These are phyloP conservation scores for Chimonanthus praecox DNA, from an alignment of 164 flowering plant species.

Conservation along the genomic window DNA sequence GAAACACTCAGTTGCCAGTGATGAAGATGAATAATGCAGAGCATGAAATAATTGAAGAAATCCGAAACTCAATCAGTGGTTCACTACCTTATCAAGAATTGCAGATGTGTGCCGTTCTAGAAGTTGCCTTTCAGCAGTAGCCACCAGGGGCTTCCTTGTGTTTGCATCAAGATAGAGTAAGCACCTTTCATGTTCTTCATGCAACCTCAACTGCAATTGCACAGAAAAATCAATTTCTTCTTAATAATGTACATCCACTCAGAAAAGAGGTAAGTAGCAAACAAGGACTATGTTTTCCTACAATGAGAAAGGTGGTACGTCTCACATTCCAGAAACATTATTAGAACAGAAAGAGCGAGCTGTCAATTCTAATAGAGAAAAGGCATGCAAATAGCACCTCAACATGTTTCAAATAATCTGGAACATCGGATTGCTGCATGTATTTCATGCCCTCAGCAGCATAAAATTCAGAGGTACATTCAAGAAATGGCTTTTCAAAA, in stretches of 20 bases:
- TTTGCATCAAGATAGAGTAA: conserved; percentile 71
- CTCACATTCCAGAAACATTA: neutral
- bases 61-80: neutral
- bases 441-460: conserved; percentile 93
- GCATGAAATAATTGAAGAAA: neutral
- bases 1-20: neutral
- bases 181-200: conserved; percentile 97
- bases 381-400: conserved; percentile 48
- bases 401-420: conserved; percentile 94
- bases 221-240: neutral
- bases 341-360: neutral
- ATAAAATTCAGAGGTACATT: conserved; percentile 91
- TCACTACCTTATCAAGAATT: conserved; percentile 80
- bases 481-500: conserved; percentile 97
- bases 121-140: conserved; percentile 85
- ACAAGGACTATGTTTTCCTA: neutral
- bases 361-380: neutral
- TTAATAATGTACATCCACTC: neutral
- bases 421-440: conserved; percentile 98
- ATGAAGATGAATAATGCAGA: neutral
- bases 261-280: neutral
- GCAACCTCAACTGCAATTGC: conserved; percentile 73
- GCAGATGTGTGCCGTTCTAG: conserved; percentile 82
- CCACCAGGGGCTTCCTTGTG: conserved; percentile 81
- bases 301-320: neutral